Conservation (phyloP, 2,329 filamentous ascomycete species). For the Colletotrichum siamense region DNA sequence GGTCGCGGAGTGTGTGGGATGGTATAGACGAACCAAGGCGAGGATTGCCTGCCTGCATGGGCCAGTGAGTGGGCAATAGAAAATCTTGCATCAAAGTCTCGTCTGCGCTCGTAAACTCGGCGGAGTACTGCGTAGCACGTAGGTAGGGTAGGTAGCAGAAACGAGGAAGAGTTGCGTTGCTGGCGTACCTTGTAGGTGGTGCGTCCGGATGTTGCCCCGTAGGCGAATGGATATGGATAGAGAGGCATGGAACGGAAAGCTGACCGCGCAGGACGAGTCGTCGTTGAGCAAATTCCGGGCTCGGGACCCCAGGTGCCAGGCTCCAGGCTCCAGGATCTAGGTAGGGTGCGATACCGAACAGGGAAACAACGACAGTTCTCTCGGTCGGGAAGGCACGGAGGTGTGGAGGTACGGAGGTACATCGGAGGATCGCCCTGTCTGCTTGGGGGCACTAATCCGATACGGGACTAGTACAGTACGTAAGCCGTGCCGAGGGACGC, state of each 20-base stretch:
- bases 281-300: not conserved
- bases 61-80: not conserved
- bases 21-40: not conserved
- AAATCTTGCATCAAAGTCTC: not conserved
- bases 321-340: not conserved
- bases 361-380: not conserved
- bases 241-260: not conserved
- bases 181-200: not conserved
- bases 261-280: not conserved
- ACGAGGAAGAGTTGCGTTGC: not conserved
- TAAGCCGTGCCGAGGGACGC: not conserved
- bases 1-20: not conserved
- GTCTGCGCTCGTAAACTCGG: not conserved
- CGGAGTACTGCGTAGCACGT: not conserved
- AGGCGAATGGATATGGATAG: not conserved
- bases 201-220: not conserved
- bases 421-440: slow-evolving; percentile 10
- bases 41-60: not conserved
- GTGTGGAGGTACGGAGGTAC: slow-evolving; percentile 10
- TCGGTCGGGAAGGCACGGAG: not conserved
- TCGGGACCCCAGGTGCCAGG: not conserved
- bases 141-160: not conserved
- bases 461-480: not conserved
- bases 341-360: not conserved
- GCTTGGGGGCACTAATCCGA: not conserved